Evolutionary conservation across 2,329 filamentous ascomycete genomes (phyloP), one percentile per base, ranked within the genome.

Genomic region (Exophiala oligosperma): DNA sequence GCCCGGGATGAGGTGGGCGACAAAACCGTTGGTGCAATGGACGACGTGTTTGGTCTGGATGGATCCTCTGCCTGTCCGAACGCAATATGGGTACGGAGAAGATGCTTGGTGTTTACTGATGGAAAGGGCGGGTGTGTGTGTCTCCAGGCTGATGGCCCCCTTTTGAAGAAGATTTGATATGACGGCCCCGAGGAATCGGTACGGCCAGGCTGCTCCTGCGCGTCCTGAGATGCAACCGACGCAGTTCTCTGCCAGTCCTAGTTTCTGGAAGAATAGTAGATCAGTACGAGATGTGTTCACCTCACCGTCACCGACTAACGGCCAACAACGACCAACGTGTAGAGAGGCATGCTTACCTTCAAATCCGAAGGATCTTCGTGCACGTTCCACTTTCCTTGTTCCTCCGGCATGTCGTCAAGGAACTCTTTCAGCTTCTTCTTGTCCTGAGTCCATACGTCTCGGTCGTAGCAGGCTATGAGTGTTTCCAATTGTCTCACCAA

Each of bases 11-110:
- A 80, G 69, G 59, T 79, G 75, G 0, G 72, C 73, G 2, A 70
- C 68, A 54, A 75, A 72, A 1, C 67, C 76, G 52, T 79, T 79
- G 2, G 76, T 79, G 59, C 74, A 76, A 60, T 79, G 71, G 3
- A 77, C 64, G 3, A 79, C 67, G 3, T 74, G 70, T 1, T 47
- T 60, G 2, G 72, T 71, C 26, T 64, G 64, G 37, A 79, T 65
- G 0, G 57, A 48, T 2, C 77, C 77, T 28, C 76, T 70, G 0
- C 70, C 24, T 0, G 77, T 79, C 2, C 59, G 57, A 1, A 78
- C 24, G 2, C 60, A 57, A 40, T 73, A 72, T 1, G 70, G 68
- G 14, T 67, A 49, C 28, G 40, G 46, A n/a, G 23, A 59, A 9
- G 52, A 44, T 9, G 37, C 29, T 21, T 68, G 62, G 1, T 55